These are phyloP conservation scores for Zygnema cylindricum DNA, from an alignment of 139 green algal genomes.

Conservation along the genomic window DNA sequence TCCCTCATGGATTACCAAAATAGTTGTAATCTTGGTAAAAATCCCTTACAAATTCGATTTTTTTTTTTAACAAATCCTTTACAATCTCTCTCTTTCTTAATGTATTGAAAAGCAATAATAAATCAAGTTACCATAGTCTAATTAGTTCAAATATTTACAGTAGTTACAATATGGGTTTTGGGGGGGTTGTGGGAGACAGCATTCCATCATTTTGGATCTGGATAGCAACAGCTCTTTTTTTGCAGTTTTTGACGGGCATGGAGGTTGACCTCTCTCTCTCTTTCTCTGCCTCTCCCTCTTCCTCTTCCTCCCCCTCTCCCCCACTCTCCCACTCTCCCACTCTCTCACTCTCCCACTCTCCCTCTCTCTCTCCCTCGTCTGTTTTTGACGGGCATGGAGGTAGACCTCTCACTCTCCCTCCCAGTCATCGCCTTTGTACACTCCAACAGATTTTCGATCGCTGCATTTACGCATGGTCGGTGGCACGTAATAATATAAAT, in stretches of 20 bases:
- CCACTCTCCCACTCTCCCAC: too few species aligned
- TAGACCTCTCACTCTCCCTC: neutral
- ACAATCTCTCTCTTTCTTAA: neutral
- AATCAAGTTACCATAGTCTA: neutral
- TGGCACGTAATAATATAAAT: too few species aligned
- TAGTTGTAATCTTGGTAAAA: neutral
- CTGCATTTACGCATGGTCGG: too few species aligned
- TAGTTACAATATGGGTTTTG: neutral
- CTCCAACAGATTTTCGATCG: too few species aligned
- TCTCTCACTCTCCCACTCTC: too few species aligned
- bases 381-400: neutral
- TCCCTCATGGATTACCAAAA: too few species aligned
- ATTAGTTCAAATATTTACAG: neutral
- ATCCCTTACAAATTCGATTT: neutral
- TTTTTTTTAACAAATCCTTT: neutral
- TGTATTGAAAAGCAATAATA: neutral
- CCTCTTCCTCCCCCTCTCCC: neutral
- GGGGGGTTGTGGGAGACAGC: neutral
- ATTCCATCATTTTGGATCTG: constrained; percentile 2
- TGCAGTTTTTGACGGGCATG: constrained; percentile 7
- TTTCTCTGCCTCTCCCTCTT: neutral
- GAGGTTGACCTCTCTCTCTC: neutral
- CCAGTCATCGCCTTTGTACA: neutral
- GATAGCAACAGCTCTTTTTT: constrained; percentile 2
- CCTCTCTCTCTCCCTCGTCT: neutral